A percentile compares a stretch with the other conserved stretches of the same genome.
These are phyloP conservation scores for Castanospermum australe DNA, from an alignment of 306 rosid species.

Conservation along the genomic window DNA sequence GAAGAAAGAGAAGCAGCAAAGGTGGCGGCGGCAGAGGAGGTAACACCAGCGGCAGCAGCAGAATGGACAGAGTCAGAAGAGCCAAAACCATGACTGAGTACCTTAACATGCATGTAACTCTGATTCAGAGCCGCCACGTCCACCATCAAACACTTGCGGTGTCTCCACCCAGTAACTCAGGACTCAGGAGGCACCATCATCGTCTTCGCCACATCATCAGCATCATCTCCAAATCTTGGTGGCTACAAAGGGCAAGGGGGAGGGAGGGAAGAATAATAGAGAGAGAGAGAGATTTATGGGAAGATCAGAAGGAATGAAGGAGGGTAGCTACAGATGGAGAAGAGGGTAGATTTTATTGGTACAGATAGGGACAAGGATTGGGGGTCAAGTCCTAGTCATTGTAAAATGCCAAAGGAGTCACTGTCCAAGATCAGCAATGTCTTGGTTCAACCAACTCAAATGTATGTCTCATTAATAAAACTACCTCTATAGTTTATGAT, in stretches of 20 bases:
- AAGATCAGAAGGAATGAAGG: background rate
- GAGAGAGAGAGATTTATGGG: background rate
- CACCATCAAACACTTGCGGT: background rate
- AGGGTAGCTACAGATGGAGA: background rate
- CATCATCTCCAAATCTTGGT: background rate
- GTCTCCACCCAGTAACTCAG: background rate
- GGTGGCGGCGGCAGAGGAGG: constrained; percentile 92
- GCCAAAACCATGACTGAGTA: constrained; percentile 48
- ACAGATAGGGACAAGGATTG: constrained; percentile 34
- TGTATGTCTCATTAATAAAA: constrained; percentile 23
- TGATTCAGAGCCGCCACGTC: background rate
- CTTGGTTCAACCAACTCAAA: constrained; percentile 46
- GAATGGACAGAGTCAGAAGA: constrained; percentile 42
- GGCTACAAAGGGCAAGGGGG: too few species aligned
- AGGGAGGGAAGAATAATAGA: background rate
- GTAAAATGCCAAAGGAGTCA: constrained; percentile 43
- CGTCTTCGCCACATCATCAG: background rate
- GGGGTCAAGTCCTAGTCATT: constrained; percentile 29
- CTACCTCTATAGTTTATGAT: background rate
- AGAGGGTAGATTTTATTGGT: constrained; percentile 13
- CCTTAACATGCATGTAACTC: constrained; percentile 39
- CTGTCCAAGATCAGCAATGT: constrained; percentile 29
- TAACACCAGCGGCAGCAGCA: constrained; percentile 59
- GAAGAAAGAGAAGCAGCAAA: constrained; percentile 47
- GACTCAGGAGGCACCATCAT: background rate